Evolutionary conservation across 1,284 basidiomycete genomes (phyloP).

Genomic region (Meripilus lineatus): DNA sequence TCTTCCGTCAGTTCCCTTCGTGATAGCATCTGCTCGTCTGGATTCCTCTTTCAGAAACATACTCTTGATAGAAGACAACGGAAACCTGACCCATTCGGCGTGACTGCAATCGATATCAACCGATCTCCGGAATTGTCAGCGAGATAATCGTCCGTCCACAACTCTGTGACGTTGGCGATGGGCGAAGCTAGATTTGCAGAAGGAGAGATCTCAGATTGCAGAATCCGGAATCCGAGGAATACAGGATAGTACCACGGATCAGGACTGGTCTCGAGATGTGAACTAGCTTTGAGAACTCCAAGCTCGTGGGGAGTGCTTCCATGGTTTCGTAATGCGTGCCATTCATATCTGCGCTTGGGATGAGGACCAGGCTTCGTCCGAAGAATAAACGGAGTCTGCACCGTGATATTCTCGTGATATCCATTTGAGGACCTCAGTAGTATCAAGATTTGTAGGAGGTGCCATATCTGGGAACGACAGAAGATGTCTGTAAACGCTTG

Average conservation of each 20-base stretch:
- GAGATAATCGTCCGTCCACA: slow-evolving; percentile 62
- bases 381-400: slow-evolving; percentile 19
- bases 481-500: too few relatives aligned
- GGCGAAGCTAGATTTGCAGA: neutral
- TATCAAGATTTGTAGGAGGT: too few relatives aligned
- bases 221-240: neutral
- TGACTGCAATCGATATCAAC: slow-evolving; percentile 71
- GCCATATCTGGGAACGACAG: too few relatives aligned
- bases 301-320: slow-evolving; percentile 52
- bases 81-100: slow-evolving; percentile 70
- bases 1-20: slow-evolving; percentile 44
- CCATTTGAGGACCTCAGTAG: slow-evolving; percentile 37
- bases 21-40: slow-evolving; percentile 79
- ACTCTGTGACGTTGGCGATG: neutral
- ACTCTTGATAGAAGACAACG: neutral
- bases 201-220: neutral
- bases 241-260: slow-evolving; percentile 50
- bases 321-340: slow-evolving; percentile 52
- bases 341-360: slow-evolving; percentile 52
- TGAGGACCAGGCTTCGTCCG: neutral
- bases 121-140: slow-evolving; percentile 46
- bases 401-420: slow-evolving; percentile 54
- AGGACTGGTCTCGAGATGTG: slow-evolving; percentile 76
- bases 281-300: slow-evolving; percentile 72
- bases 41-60: neutral